phyloP scores from a whole-genome alignment of 345 rosid genomes.

The Ceriops decandra region DNA sequence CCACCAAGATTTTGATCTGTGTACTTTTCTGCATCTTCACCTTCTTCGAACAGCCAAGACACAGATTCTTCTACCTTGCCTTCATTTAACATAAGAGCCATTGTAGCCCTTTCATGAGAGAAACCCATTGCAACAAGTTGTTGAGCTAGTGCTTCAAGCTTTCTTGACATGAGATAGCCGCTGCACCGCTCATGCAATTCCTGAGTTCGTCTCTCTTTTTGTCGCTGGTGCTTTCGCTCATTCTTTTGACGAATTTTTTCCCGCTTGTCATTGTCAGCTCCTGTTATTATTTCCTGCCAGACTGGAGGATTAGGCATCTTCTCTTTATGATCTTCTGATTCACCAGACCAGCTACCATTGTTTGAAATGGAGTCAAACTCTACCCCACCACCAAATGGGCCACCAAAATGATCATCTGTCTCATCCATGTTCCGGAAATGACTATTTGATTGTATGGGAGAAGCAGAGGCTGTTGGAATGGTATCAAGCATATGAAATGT shows the following conservation, averaged over 20 bases:
- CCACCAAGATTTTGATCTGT: conserved; percentile 40
- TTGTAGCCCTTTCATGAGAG: conserved; percentile 72
- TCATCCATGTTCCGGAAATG: conserved; percentile 72
- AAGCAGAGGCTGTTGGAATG: conserved; percentile 40
- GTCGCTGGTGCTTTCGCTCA: conserved; percentile 89
- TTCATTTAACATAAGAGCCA: conserved; percentile 80
- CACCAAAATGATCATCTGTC: conserved; percentile 50
- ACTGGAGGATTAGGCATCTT: conserved; percentile 39
- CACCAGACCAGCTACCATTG: conserved; percentile 90
- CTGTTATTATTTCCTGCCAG: conserved; percentile 57
- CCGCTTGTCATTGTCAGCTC: conserved; percentile 75
- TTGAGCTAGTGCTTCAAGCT: conserved; percentile 77
- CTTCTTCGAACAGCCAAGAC: conserved; percentile 72
- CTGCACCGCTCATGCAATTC: conserved; percentile 75
- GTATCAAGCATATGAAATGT: conserved; percentile 71
- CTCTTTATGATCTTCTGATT: conserved; percentile 91
- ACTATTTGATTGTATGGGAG: conserved; percentile 53
- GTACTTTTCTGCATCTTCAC: conserved; percentile 56
- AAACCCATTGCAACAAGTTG: conserved; percentile 89
- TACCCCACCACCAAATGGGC: conserved; percentile 41
- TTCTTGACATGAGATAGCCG: conserved; percentile 82
- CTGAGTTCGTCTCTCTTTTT: conserved; percentile 83
- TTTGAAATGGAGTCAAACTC: conserved; percentile 82
- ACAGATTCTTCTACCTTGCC: conserved; percentile 88
- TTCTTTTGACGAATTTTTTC: conserved; percentile 89